These are phyloP conservation scores for Ustilago trichophora DNA, from an alignment of 1,284 basidiomycete species.

Conservation along the genomic window DNA sequence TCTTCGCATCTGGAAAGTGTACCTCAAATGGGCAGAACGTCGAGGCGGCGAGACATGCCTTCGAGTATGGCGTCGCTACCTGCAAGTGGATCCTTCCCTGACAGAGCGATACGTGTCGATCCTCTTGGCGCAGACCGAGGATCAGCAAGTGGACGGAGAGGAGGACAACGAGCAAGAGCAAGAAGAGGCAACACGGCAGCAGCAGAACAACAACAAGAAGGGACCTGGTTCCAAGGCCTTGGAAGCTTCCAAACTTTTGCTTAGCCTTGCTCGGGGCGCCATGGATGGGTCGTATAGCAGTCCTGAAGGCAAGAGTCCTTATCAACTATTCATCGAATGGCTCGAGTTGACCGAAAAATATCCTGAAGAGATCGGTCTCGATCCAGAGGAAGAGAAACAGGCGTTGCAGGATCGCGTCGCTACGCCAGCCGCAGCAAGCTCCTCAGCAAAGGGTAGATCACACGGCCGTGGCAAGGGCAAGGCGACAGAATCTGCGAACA, in stretches of 20 bases:
- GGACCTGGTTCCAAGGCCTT: constrained; percentile 72
- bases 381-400: constrained; percentile 73
- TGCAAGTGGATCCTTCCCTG: constrained; percentile 70
- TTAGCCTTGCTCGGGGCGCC: constrained; percentile 84
- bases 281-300: constrained; percentile 83
- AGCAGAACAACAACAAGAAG: no score
- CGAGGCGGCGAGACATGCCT: constrained; percentile 85
- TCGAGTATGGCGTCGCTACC: constrained; percentile 87
- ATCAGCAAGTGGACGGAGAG: constrained; percentile 38
- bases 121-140: constrained; percentile 49
- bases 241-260: constrained; percentile 89
- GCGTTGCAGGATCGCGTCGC: background rate
- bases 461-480: constrained; percentile 68
- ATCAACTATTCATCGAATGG: constrained; percentile 91
- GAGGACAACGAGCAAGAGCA: constrained; percentile 34
- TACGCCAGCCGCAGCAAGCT: background rate
- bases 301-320: constrained; percentile 92
- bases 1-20: constrained; percentile 89
- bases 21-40: constrained; percentile 90
- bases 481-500: constrained; percentile 61
- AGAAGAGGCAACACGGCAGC: no score
- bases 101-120: constrained; percentile 62
- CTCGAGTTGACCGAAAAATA: constrained; percentile 89
- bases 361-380: constrained; percentile 90
- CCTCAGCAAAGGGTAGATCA: constrained; percentile 68